phyloP scores from a whole-genome alignment of 129 eudicot species.

The Dittrichia graveolens region DNA sequence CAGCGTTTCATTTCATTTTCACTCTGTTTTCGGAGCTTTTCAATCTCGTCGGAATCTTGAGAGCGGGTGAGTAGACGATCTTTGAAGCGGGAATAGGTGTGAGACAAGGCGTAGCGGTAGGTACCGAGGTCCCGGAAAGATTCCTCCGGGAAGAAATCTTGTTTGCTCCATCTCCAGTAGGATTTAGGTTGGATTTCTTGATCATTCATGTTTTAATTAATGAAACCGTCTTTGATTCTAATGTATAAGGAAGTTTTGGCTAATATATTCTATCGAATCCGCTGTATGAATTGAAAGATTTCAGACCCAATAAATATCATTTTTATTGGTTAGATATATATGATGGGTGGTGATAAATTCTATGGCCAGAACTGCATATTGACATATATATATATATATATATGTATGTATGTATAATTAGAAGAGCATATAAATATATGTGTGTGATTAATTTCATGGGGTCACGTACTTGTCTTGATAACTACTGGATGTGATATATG shows the following conservation, averaged over 20 bases:
- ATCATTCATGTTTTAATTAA: constrained; percentile 22
- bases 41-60: constrained; percentile 51
- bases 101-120: constrained; percentile 52
- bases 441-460: too few species aligned
- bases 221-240: constrained; percentile 32
- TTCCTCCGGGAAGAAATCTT: constrained; percentile 74
- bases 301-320: not conserved
- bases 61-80: constrained; percentile 61
- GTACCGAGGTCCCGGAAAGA: constrained; percentile 51
- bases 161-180: constrained; percentile 76
- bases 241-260: too few species aligned
- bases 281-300: not conserved
- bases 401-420: too few species aligned
- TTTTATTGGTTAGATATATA: too few species aligned
- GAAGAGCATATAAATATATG: too few species aligned
- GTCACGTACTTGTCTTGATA: too few species aligned
- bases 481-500: too few species aligned
- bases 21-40: constrained; percentile 50
- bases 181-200: constrained; percentile 39
- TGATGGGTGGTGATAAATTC: too few species aligned
- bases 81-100: constrained; percentile 50
- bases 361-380: too few species aligned
- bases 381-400: too few species aligned
- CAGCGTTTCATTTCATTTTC: constrained; percentile 66
- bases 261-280: not conserved